These are phyloP conservation scores for Neurospora terricola DNA, from an alignment of 495 filamentous ascomycete genomes.

Conservation along the genomic window DNA sequence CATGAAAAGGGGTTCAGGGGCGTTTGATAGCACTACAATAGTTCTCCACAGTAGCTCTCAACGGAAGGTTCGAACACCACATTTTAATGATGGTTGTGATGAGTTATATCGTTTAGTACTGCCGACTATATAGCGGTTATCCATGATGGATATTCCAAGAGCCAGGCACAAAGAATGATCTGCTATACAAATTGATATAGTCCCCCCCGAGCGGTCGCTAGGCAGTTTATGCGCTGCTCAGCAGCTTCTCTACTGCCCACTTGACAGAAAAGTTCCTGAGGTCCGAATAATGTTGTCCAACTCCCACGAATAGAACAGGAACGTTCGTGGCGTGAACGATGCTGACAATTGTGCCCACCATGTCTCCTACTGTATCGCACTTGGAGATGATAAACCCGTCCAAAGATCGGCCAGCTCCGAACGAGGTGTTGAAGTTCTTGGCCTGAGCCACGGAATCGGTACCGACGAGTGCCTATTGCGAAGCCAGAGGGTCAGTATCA, in stretches of 20 bases:
- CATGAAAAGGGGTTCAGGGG: not conserved
- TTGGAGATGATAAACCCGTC: slow-evolving; percentile 98
- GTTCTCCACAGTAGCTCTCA: not conserved
- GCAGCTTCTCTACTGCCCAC: slow-evolving; percentile 71
- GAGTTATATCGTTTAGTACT: not conserved
- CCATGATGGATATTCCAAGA: not conserved
- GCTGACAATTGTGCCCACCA: slow-evolving; percentile 93
- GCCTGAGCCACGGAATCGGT: slow-evolving; percentile 93
- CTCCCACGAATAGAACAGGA: slow-evolving; percentile 86
- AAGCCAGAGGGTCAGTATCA: slow-evolving; percentile 7
- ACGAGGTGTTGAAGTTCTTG: slow-evolving; percentile 86
- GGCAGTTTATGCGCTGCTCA: slow-evolving; percentile 34
- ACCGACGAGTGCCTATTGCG: slow-evolving; percentile 65
- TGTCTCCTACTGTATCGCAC: slow-evolving; percentile 97
- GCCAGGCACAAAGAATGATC: not conserved
- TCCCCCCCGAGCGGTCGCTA: not conserved
- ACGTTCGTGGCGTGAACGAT: slow-evolving; percentile 97
- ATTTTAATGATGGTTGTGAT: not conserved
- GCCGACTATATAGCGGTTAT: not conserved
- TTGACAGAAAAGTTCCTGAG: slow-evolving; percentile 84
- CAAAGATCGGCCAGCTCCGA: slow-evolving; percentile 66
- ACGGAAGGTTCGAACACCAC: not conserved
- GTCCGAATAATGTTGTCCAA: slow-evolving; percentile 96
- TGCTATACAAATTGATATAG: not conserved
- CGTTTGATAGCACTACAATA: not conserved